phyloP scores from a whole-genome alignment of 2,329 filamentous ascomycete genomes.

The Colletotrichum liaoningense region DNA sequence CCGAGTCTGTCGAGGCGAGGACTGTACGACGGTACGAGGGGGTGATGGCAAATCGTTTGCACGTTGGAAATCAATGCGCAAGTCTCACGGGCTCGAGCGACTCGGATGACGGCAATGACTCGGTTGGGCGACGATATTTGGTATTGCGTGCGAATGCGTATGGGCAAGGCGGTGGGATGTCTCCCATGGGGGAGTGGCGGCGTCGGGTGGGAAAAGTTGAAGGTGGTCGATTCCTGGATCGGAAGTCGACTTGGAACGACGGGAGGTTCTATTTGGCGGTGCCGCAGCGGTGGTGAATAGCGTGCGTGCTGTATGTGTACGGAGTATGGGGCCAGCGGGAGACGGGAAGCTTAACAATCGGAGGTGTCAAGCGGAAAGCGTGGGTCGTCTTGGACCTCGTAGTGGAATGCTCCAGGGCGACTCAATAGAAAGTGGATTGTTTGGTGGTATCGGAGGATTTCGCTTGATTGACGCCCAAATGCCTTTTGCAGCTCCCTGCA shows the following conservation, averaged over 20 bases:
- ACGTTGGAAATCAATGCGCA: background rate
- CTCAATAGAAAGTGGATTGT: conserved; percentile 33
- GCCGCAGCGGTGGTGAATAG: background rate
- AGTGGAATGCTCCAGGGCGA: conserved; percentile 33
- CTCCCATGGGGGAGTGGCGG: background rate
- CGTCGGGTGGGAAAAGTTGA: background rate
- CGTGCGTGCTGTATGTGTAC: conserved; percentile 4
- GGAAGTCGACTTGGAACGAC: background rate
- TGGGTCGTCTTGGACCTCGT: conserved; percentile 30
- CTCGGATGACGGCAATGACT: background rate
- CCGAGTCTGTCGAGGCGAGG: background rate
- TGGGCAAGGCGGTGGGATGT: background rate
- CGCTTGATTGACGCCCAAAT: conserved; percentile 34
- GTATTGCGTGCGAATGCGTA: background rate
- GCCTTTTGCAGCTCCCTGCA: conserved; percentile 26
- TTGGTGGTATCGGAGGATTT: conserved; percentile 14
- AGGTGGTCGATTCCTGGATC: background rate
- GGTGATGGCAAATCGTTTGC: background rate
- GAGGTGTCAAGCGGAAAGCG: conserved; percentile 33
- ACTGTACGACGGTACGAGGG: background rate
- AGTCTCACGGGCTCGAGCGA: background rate
- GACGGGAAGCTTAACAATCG: conserved; percentile 36
- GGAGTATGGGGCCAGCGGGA: conserved; percentile 34
- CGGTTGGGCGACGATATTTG: background rate
- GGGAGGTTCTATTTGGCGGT: conserved; percentile 1